Evolutionary conservation across 192 early-diverging fungal species (phyloP), one percentile per base, ranked within the genome.

Genomic region (Funneliformis geosporum): DNA sequence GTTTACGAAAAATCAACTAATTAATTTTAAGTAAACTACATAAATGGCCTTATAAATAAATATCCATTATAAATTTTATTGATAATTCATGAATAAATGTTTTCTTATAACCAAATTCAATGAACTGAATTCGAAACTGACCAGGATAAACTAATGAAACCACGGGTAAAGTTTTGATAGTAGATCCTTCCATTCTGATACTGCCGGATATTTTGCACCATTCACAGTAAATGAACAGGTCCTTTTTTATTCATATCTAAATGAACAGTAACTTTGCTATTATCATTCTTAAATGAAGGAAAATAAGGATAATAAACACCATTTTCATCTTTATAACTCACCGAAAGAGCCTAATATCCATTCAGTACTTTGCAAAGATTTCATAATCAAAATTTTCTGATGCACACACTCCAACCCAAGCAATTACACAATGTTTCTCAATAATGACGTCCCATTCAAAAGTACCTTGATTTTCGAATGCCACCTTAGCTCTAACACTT

Each of bases 91-190:
- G n/a, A n/a, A n/a, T n/a, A n/a, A n/a, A n/a, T n/a, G n/a, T n/a
- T n/a, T n/a, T n/a, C n/a, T n/a, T n/a, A n/a, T n/a, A n/a, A n/a
- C n/a, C n/a, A 33, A 33, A 33, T 33, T 33, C 33, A 8, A 10
- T 64, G 27, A 28, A 0, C n/a, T 71, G 69, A 40, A 71, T 42
- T 47, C 72, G 50, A 2, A 73, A 14, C 1, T 18, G n/a, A 16
- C 50, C 47, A 73, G 46, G 46, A 14, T 27, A 1, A 9, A 10
- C 14, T 23, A 73, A 55, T 27, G 47, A 73, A 11, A 61, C 79
- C 0, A 66, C 73, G 79, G 47, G 43, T 80, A 80, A 38, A 80
- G 66, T 40, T 42, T 75, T n/a, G 44, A 23, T 16, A 72, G 79
- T 38, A 80, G 50, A 64, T 73, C 40, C 16, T 10, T 12, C 23